A percentile compares a stretch with the other conserved stretches of the same genome.
phyloP scores from a whole-genome alignment of 1,284 basidiomycete species.

The Cutaneotrichosporon curvatum region DNA sequence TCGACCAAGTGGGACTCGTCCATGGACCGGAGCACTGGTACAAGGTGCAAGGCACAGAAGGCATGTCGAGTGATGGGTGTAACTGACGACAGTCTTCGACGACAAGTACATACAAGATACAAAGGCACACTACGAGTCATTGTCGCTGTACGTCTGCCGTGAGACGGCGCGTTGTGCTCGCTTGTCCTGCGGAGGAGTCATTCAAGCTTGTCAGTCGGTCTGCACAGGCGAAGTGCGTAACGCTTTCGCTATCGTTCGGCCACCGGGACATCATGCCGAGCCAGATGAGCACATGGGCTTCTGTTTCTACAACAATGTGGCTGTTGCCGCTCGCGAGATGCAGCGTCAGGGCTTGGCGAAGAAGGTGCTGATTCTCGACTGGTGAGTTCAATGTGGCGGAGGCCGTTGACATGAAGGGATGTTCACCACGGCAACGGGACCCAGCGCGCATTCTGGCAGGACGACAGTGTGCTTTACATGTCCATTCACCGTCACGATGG shows the following conservation, averaged over 20 bases:
- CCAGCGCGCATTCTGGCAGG: slow-evolving; percentile 87
- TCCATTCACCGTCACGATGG: slow-evolving; percentile 93
- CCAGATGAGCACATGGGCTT: slow-evolving; percentile 98
- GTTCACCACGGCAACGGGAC: slow-evolving; percentile 99
- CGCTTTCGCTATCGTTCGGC: slow-evolving; percentile 89
- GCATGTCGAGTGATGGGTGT: slow-evolving; percentile 19
- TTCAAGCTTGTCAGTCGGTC: slow-evolving; percentile 83
- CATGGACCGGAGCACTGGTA: slow-evolving; percentile 88
- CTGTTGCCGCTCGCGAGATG: slow-evolving; percentile 77
- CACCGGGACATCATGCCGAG: slow-evolving; percentile 97
- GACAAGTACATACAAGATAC: slow-evolving; percentile 66
- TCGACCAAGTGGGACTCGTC: slow-evolving; percentile 76
- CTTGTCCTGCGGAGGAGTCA: slow-evolving; percentile 87
- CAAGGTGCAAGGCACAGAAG: slow-evolving; percentile 61
- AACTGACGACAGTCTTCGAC: slow-evolving; percentile 55
- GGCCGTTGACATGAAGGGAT: slow-evolving; percentile 58
- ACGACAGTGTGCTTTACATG: slow-evolving; percentile 86
- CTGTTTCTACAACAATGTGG: slow-evolving; percentile 98
- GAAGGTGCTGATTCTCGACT: slow-evolving; percentile 87
- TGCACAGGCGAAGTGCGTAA: slow-evolving; percentile 75
- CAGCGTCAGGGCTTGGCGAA: slow-evolving; percentile 63
- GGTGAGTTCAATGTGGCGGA: slow-evolving; percentile 52
- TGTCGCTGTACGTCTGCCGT: slow-evolving; percentile 86
- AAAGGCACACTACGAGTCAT: slow-evolving; percentile 71
- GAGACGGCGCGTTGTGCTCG: slow-evolving; percentile 77